phyloP scores from a whole-genome alignment of 1,284 basidiomycete species.

The Ganoderma boninense region DNA sequence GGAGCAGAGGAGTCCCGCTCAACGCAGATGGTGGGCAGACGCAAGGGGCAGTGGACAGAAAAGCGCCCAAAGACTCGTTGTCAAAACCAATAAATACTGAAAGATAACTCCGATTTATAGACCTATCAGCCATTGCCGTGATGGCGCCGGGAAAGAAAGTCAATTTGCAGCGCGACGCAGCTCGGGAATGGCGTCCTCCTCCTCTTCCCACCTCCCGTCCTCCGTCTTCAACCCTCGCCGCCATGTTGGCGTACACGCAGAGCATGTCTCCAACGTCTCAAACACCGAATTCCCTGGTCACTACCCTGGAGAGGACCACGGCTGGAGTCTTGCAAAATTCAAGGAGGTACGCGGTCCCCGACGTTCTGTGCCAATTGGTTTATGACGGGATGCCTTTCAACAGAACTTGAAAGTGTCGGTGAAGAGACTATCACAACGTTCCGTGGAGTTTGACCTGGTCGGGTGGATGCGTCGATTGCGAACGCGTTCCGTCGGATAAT shows the following conservation, averaged over 20 bases:
- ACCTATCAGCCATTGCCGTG: background rate
- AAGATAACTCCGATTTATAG: background rate
- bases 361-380: background rate
- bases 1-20: background rate
- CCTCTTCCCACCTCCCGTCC: slow-evolving; percentile 37
- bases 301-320: slow-evolving; percentile 83
- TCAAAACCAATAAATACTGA: background rate
- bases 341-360: slow-evolving; percentile 63
- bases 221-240: slow-evolving; percentile 44
- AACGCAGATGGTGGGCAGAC: background rate
- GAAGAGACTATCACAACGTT: slow-evolving; percentile 80
- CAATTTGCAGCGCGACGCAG: slow-evolving; percentile 24
- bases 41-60: background rate
- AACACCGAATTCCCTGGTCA: slow-evolving; percentile 91
- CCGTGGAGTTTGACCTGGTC: slow-evolving; percentile 94
- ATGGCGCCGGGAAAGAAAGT: slow-evolving; percentile 21
- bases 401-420: slow-evolving; percentile 82
- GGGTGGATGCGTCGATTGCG: slow-evolving; percentile 97
- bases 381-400: slow-evolving; percentile 3
- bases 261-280: slow-evolving; percentile 83
- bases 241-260: slow-evolving; percentile 70
- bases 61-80: background rate
- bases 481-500: slow-evolving; percentile 94
- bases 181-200: slow-evolving; percentile 39
- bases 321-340: slow-evolving; percentile 84